Conservation (phyloP, 208 protist genomes). For the Porcisia deanei region DNA sequence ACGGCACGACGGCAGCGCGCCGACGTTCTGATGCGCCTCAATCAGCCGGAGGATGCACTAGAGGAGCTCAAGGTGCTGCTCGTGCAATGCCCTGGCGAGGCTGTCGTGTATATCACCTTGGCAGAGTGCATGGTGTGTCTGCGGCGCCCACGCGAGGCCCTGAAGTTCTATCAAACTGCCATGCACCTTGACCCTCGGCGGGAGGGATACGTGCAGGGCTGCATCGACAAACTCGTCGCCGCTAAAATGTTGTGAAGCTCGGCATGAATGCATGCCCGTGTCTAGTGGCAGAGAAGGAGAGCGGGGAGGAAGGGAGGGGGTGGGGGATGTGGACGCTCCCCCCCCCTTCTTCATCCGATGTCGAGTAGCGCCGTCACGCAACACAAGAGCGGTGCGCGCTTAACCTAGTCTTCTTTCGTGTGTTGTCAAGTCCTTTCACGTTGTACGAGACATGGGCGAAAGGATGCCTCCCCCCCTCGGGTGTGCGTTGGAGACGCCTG, state of each 20-base stretch:
- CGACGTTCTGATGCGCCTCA: constrained; percentile 80
- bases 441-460: not conserved
- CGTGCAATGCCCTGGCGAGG: constrained; percentile 83
- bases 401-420: too few relatives aligned
- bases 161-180: constrained; percentile 68
- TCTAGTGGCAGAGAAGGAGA: not conserved
- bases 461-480: not conserved
- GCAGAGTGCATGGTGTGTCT: constrained; percentile 75
- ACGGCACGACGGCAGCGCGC: constrained; percentile 91
- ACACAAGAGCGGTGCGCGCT: not conserved
- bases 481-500: not conserved
- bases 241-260: constrained; percentile 20
- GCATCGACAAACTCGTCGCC: constrained; percentile 63
- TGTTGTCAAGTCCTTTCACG: not conserved
- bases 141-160: constrained; percentile 45
- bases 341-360: not conserved
- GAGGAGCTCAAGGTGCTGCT: constrained; percentile 76
- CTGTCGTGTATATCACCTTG: constrained; percentile 88
- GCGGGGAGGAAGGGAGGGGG: not conserved
- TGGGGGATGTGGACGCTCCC: not conserved
- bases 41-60: constrained; percentile 66
- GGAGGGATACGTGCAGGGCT: constrained; percentile 64
- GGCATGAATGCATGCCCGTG: not conserved
- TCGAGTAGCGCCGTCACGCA: not conserved
- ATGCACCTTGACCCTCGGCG: constrained; percentile 78